Conservation (phyloP, 352 stramenopile genomes). For the Blastocystis sp. region DNA sequence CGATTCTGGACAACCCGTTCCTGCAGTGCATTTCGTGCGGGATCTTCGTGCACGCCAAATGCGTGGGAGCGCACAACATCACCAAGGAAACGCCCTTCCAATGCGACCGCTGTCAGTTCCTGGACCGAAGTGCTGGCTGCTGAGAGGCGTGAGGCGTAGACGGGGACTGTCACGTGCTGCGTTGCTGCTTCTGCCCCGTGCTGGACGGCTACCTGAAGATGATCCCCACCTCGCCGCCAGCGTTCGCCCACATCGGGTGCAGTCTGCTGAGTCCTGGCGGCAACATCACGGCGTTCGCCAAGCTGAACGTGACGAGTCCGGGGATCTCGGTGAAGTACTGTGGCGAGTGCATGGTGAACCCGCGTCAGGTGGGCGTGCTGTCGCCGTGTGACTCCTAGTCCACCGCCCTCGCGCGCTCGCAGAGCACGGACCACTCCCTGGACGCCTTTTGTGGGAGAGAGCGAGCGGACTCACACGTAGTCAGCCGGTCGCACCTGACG, state of each 20-base stretch:
- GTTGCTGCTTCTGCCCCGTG: slow-evolving; percentile 40
- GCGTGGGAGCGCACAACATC: not conserved
- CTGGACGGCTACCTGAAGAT: slow-evolving; percentile 28
- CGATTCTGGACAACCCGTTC: not conserved
- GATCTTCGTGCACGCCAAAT: not conserved
- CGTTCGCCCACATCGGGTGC: slow-evolving; percentile 43
- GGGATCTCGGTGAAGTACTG: not conserved
- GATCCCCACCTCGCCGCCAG: not conserved
- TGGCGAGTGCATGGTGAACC: slow-evolving; percentile 20
- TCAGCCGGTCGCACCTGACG: not conserved
- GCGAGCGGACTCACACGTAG: not conserved
- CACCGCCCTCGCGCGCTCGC: not conserved
- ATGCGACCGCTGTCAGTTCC: slow-evolving; percentile 36
- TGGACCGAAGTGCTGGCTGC: not conserved
- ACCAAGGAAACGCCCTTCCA: not conserved
- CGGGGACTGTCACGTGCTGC: not conserved
- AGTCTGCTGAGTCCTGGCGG: slow-evolving; percentile 33
- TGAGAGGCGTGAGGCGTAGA: not conserved
- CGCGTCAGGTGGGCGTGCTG: not conserved
- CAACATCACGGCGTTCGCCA: not conserved
- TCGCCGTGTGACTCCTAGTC: not conserved
- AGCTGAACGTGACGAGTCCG: not conserved
- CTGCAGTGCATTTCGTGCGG: not conserved
- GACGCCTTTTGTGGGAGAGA: not conserved
- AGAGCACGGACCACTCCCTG: not conserved